phyloP scores from a whole-genome alignment of 352 stramenopile genomes.

The Peronospora belbahrii region DNA sequence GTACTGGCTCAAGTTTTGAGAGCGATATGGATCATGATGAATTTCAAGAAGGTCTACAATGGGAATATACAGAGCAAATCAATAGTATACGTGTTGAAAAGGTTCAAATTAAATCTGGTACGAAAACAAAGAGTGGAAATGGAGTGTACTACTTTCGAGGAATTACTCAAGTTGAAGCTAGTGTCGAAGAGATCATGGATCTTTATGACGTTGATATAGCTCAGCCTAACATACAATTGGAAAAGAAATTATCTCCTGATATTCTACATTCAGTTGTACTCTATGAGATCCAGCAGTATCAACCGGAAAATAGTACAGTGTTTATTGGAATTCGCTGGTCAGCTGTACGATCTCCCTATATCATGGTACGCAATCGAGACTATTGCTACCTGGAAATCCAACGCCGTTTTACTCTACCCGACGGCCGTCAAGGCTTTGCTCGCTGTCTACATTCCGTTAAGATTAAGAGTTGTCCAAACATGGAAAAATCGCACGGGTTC shows the following conservation, averaged over 20 bases:
- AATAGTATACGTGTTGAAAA: conserved; percentile 70
- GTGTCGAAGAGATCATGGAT: conserved; percentile 63
- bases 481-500: conserved; percentile 73
- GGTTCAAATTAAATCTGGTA: conserved; percentile 53
- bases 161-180: conserved; percentile 56
- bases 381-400: conserved; percentile 77
- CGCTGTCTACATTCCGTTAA: conserved; percentile 80
- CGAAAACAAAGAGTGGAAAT: conserved; percentile 34
- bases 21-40: conserved; percentile 25
- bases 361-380: conserved; percentile 68
- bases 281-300: conserved; percentile 68
- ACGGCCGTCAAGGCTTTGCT: conserved; percentile 55
- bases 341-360: conserved; percentile 57
- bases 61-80: conserved; percentile 67
- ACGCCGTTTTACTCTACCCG: conserved; percentile 47
- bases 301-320: conserved; percentile 33
- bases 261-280: conserved; percentile 73
- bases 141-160: conserved; percentile 63
- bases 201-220: conserved; percentile 66
- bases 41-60: conserved; percentile 48
- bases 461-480: conserved; percentile 75
- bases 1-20: conserved; percentile 15
- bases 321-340: conserved; percentile 80
- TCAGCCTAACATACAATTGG: conserved; percentile 66
- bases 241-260: conserved; percentile 65